Evolutionary conservation across 371 early-diverging fungal species (phyloP).

Genomic region (Mortierella sp.): DNA sequence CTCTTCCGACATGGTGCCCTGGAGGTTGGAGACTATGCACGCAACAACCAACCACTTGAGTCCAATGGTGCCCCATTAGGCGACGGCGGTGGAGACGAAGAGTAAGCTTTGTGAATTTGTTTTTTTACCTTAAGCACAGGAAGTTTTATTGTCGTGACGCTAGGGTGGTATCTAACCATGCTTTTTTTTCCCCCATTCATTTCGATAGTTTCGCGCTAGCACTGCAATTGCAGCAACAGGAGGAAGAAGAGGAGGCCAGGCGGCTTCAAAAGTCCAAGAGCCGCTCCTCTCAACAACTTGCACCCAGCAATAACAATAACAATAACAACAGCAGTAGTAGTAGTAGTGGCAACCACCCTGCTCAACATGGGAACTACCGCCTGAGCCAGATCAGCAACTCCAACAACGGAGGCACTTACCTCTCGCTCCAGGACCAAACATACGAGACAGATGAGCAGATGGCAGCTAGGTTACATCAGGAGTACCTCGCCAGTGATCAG

Average conservation of each 20-base stretch:
- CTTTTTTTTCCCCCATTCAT: background rate
- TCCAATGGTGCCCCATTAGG: slow-evolving; percentile 26
- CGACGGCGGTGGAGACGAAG: slow-evolving; percentile 47
- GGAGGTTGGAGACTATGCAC: slow-evolving; percentile 57
- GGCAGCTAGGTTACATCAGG: slow-evolving; percentile 52
- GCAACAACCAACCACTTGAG: slow-evolving; percentile 41
- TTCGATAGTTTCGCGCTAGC: slow-evolving; percentile 70
- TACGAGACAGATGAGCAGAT: slow-evolving; percentile 55
- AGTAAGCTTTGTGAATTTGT: slow-evolving; percentile 25
- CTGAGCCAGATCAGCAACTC: background rate
- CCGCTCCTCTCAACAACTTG: slow-evolving; percentile 5
- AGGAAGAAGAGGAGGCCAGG: slow-evolving; percentile 58
- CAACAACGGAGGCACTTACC: slow-evolving; percentile 4
- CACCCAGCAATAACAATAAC: background rate
- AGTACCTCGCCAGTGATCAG: slow-evolving; percentile 29
- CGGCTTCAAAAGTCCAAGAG: slow-evolving; percentile 28
- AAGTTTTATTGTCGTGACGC: background rate
- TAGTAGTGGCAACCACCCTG: background rate
- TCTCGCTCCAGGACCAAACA: background rate
- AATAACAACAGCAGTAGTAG: slow-evolving; percentile 1
- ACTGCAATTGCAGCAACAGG: slow-evolving; percentile 70
- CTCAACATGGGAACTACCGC: slow-evolving; percentile 3
- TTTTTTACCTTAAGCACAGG: background rate
- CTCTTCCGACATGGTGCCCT: slow-evolving; percentile 63
- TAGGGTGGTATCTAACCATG: background rate